Percentiles rank a stretch among this genome's conserved stretches.
Conservation (phyloP, 345 rosid species). For the Brassica incana region DNA sequence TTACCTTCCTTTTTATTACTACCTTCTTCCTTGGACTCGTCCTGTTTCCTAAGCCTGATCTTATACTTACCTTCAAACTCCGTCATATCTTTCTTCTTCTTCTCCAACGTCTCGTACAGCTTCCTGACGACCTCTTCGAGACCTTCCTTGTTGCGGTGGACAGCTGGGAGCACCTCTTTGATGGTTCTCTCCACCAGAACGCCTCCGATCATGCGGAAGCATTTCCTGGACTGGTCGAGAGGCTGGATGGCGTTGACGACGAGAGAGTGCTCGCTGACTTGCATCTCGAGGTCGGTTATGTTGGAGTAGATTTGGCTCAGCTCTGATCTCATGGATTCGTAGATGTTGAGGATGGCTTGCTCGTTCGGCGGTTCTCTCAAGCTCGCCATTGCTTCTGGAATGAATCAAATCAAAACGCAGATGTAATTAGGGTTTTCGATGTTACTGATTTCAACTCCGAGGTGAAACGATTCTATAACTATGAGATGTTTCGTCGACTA, state of each 20-base stretch:
- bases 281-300: conserved; percentile 96
- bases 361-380: conserved; percentile 59
- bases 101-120: conserved; percentile 79
- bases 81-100: conserved; percentile 74
- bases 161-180: conserved; percentile 92
- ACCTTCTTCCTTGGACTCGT: conserved; percentile 29
- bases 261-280: conserved; percentile 79
- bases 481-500: not conserved
- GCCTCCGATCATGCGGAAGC: conserved; percentile 94
- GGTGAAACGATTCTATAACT: not conserved
- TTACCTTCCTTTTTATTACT: conserved; percentile 59
- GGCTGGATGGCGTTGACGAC: conserved; percentile 89
- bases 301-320: conserved; percentile 88
- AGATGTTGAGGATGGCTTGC: conserved; percentile 69
- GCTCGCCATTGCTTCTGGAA: conserved; percentile 54
- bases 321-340: conserved; percentile 70
- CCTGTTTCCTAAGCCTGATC: conserved; percentile 73
- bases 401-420: not conserved
- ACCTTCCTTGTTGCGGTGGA: conserved; percentile 88
- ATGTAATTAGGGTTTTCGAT: conserved; percentile 13
- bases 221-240: conserved; percentile 74
- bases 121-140: conserved; percentile 82
- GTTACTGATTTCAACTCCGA: not conserved
- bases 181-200: conserved; percentile 93
- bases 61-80: conserved; percentile 85